Percentiles rank a stretch among this genome's conserved stretches.
Conservation (phyloP, 2,329 filamentous ascomycete genomes). For the Graphilbum fragrans region DNA sequence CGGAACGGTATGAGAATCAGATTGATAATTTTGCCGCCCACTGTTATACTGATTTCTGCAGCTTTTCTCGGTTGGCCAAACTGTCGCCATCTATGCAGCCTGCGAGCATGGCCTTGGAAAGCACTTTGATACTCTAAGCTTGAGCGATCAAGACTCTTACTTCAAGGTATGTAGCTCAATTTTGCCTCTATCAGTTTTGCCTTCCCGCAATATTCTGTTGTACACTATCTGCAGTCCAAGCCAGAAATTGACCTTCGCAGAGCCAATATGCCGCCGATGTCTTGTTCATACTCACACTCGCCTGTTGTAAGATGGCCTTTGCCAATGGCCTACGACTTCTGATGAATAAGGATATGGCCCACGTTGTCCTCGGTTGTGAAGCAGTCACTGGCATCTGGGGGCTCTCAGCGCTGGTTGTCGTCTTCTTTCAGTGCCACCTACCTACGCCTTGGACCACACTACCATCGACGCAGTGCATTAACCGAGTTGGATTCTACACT, state of each 20-base stretch:
- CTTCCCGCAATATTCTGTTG: too few species aligned
- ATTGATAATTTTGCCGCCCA: not conserved
- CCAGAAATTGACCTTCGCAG: not conserved
- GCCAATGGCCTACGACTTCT: not conserved
- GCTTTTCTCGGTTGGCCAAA: conserved; percentile 1
- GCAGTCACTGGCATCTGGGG: not conserved
- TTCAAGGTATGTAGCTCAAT: conserved; percentile 1
- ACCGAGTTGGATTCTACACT: not conserved
- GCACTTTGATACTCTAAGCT: not conserved
- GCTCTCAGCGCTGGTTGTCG: not conserved
- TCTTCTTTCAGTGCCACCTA: conserved; percentile 3
- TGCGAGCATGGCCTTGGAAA: conserved; percentile 1
- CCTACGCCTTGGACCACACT: not conserved
- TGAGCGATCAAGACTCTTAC: not conserved
- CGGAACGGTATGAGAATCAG: not conserved
- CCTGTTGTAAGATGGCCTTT: conserved; percentile 1
- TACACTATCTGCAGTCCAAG: not conserved
- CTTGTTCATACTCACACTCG: not conserved
- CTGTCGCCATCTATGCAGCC: conserved; percentile 1
- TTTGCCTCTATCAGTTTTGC: too few species aligned
- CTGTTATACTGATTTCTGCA: not conserved
- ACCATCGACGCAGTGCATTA: not conserved
- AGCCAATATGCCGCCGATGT: conserved; percentile 2
- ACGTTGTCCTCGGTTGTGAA: not conserved
- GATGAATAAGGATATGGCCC: not conserved